phyloP scores from a whole-genome alignment of 768 basidiomycete genomes.

The Strobilomyces confusus region DNA sequence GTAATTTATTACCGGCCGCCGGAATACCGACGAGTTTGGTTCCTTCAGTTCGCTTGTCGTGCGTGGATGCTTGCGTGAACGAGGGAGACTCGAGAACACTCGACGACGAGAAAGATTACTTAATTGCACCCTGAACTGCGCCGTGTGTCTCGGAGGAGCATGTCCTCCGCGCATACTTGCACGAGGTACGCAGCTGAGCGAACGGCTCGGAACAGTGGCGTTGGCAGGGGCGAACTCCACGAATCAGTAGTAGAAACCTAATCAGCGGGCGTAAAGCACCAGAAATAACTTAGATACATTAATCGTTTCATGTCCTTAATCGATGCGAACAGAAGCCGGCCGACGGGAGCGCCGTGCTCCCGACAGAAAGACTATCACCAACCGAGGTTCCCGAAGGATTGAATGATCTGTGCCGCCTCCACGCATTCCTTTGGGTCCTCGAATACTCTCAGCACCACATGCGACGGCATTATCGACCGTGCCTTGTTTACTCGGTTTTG shows the following conservation, averaged over 20 bases:
- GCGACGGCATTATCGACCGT: slow-evolving; percentile 51
- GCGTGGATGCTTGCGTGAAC: background rate
- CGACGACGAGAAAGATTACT: background rate
- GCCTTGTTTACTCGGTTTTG: slow-evolving; percentile 65
- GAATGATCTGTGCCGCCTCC: slow-evolving; percentile 50
- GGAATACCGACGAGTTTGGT: background rate
- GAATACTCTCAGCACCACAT: slow-evolving; percentile 63
- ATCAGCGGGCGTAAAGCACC: background rate
- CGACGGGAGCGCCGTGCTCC: background rate
- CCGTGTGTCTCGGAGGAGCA: background rate
- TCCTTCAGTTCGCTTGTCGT: background rate
- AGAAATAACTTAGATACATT: background rate
- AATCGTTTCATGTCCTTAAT: background rate
- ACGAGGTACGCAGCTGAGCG: background rate
- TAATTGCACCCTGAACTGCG: background rate
- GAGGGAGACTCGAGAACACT: background rate
- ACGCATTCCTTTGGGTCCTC: slow-evolving; percentile 64
- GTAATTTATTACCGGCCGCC: background rate
- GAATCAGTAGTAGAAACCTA: background rate
- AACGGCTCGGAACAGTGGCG: no score
- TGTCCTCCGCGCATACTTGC: background rate
- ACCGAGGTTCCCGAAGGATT: background rate
- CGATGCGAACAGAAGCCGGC: background rate
- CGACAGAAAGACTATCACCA: background rate
- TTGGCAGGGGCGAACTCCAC: background rate